Base-by-base conservation (phyloP, 192 early-diverging fungal species). In the Backusella sp. region DNA sequence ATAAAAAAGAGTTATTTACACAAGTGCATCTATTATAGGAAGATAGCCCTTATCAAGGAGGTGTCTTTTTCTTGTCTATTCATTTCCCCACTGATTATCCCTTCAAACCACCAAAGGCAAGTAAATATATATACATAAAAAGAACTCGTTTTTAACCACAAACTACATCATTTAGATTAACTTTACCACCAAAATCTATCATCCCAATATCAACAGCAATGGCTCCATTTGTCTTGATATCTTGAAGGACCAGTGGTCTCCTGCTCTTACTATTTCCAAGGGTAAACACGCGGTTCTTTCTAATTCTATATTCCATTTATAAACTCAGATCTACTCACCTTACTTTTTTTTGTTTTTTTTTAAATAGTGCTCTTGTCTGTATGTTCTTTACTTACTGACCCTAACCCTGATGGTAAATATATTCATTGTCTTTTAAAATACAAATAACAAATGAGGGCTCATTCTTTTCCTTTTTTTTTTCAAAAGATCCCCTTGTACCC, bases 161-260 rank as follows among this genome's bases (percentile, higher is more conserved):
- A 32, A 32, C 32, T 36, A 15, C 17, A 56, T 7, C 32, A 46
- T 65, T 17, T 77, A 94, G 90, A 90, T 99, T 68, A 94, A 90
- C 85, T 99, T 98, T 84, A 97, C 93, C 74, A 99, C 97, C 67
- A 88, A 92, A 77, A 97, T 99, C 78, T 99, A 99, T 80, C 98
- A 99, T 85, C 97, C 97, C 69, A 99, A 99, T 89, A 98, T 99
- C 86, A 98, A 99, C 88, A 92, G 90, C 85, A 98, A 97, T 83
- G 98, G 98, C 68, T 93, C 91, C 84, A 99, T 99, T 82, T 99
- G 97, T 80, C 86, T 99, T 84, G 98, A 99, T 84, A 99, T 99
- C 79, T 88, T 99, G 82, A 96, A 90, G 80, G 98, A 99, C 82
- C 96, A 99, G 81, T 99, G 98, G 98, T 96, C 95, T 68, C 97